Evolutionary conservation across 73 alveolate species (phyloP).

Genomic region (Tetrahymena malaccensis): DNA sequence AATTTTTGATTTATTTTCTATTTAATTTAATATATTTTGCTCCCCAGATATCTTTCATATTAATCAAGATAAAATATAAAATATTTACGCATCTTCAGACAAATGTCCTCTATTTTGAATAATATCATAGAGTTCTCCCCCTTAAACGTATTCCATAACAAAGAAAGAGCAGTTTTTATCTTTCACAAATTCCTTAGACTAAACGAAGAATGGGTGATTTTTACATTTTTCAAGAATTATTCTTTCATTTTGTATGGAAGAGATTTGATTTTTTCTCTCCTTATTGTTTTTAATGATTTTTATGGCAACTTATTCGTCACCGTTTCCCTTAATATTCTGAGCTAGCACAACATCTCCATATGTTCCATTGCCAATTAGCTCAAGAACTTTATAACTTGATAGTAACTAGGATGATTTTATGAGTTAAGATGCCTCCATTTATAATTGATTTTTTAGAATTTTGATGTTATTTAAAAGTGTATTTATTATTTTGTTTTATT

Average conservation of each 20-base stretch:
- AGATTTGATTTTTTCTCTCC: slow-evolving; percentile 66
- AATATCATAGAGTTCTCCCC: slow-evolving; percentile 84
- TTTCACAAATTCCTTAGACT: slow-evolving; percentile 81
- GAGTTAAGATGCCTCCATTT: background rate
- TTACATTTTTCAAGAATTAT: slow-evolving; percentile 60
- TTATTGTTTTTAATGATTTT: slow-evolving; percentile 73
- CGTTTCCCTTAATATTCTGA: background rate
- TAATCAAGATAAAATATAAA: background rate
- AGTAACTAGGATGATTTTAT: background rate
- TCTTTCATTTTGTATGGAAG: slow-evolving; percentile 69
- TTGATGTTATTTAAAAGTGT: background rate
- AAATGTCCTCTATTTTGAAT: slow-evolving; percentile 39
- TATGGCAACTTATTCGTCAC: slow-evolving; percentile 71
- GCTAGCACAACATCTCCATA: background rate
- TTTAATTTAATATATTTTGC: background rate
- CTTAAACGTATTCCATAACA: slow-evolving; percentile 89
- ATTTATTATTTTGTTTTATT: background rate
- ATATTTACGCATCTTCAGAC: slow-evolving; percentile 15
- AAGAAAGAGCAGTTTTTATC: slow-evolving; percentile 77
- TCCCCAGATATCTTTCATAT: background rate
- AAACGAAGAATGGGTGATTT: slow-evolving; percentile 66
- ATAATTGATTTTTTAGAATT: background rate
- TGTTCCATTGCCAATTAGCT: background rate
- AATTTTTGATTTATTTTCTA: background rate
- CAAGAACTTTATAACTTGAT: background rate